Percentiles rank a stretch among this genome's conserved stretches.
Evolutionary conservation across 1,284 basidiomycete genomes (phyloP).

Genomic region (Tilletia horrida): DNA sequence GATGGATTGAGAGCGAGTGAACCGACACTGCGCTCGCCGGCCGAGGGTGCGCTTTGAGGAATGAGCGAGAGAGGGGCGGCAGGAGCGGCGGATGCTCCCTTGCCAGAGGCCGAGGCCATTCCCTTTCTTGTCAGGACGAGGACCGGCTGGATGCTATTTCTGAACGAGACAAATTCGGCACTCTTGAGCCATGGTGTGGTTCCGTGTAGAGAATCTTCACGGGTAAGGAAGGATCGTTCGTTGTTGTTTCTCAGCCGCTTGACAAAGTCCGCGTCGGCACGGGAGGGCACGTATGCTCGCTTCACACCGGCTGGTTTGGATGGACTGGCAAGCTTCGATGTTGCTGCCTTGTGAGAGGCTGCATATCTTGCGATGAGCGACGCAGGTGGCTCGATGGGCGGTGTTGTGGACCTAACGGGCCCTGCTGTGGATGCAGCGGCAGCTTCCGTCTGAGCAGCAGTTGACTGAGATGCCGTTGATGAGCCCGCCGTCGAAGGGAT

Average conservation of each 20-base stretch:
- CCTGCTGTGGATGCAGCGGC: conserved; percentile 18
- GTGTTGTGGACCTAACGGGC: conserved; percentile 18
- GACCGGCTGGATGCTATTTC: conserved; percentile 5
- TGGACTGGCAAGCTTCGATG: neutral
- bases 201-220: conserved; percentile 42
- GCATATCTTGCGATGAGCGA: conserved; percentile 11
- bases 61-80: conserved; percentile 4
- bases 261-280: conserved; percentile 49
- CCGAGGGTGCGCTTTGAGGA: conserved; percentile 6
- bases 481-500: neutral
- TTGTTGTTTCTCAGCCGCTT: conserved; percentile 37
- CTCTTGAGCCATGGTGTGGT: conserved; percentile 22
- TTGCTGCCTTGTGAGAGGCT: neutral
- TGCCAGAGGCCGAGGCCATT: conserved; percentile 23
- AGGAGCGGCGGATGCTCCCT: conserved; percentile 22
- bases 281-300: conserved; percentile 44
- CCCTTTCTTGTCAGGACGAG: conserved; percentile 29
- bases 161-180: conserved; percentile 21
- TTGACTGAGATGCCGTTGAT: neutral
- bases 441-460: conserved; percentile 4
- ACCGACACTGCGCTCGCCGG: neutral
- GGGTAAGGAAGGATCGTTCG: conserved; percentile 43
- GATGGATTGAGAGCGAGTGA: neutral
- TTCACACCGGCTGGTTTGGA: conserved; percentile 28
- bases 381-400: conserved; percentile 21